phyloP scores from a whole-genome alignment of 352 stramenopile genomes.

The Thalassiosira allenii region DNA sequence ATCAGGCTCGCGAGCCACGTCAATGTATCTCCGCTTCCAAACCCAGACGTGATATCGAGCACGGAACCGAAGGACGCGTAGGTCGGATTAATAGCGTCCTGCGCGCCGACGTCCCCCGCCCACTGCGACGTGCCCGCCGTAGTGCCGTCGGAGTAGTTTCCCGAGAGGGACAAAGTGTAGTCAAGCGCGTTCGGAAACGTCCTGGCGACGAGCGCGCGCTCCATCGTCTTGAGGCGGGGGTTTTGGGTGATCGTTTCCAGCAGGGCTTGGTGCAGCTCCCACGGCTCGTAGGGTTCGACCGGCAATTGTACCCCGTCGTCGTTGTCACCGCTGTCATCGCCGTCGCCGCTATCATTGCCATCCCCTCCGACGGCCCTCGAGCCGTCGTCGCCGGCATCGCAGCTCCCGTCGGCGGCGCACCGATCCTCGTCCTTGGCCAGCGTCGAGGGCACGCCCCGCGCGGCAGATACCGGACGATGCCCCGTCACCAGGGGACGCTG shows the following conservation, averaged over 20 bases:
- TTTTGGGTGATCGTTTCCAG: background rate
- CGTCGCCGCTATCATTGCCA: background rate
- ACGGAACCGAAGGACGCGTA: constrained; percentile 15
- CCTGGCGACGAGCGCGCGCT: background rate
- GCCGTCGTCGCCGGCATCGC: background rate
- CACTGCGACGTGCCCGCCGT: constrained; percentile 4
- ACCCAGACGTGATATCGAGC: background rate
- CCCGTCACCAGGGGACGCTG: background rate
- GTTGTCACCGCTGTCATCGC: background rate
- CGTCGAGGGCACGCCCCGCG: background rate
- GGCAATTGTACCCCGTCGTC: no score
- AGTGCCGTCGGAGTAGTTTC: constrained; percentile 19
- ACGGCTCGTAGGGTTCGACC: no score
- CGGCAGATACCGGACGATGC: no score
- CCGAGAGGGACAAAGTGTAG: background rate
- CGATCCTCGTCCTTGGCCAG: background rate
- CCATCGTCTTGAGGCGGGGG: background rate
- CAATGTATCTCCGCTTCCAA: background rate
- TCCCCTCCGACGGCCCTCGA: no score
- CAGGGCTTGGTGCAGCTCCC: background rate
- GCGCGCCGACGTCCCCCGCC: constrained; percentile 4
- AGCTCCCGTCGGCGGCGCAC: background rate
- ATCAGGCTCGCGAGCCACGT: background rate
- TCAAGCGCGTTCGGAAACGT: constrained; percentile 2
- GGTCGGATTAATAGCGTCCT: background rate